A percentile compares a stretch with the other conserved stretches of the same genome.
Conservation (phyloP, 2,329 filamentous ascomycete species). For the Aureobasidium leucospermi region DNA sequence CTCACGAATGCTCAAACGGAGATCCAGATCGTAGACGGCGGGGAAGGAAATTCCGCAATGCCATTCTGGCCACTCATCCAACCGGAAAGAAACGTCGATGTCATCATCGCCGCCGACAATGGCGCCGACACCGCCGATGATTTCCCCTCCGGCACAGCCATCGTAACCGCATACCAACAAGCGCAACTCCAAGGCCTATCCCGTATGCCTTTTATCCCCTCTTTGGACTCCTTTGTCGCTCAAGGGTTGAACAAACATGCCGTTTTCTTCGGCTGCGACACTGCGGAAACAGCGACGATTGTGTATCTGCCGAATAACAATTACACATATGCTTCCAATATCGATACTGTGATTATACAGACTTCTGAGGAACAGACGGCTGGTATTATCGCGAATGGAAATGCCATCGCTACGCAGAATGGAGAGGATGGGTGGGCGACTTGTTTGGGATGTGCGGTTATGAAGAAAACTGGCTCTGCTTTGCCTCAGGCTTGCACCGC, state of each 20-base stretch:
- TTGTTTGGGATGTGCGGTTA: constrained; percentile 38
- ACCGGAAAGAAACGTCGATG: constrained; percentile 47
- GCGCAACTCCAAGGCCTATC: constrained; percentile 44
- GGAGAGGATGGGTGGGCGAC: constrained; percentile 29
- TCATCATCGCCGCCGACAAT: constrained; percentile 59
- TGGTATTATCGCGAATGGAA: constrained; percentile 36
- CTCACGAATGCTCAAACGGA: constrained; percentile 29
- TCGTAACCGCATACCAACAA: constrained; percentile 52
- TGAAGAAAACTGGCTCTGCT: constrained; percentile 26
- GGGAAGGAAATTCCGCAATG: constrained; percentile 44
- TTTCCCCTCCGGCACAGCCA: constrained; percentile 56
- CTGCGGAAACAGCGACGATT: constrained; percentile 25
- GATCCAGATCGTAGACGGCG: constrained; percentile 46
- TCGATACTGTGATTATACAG: constrained; percentile 27
- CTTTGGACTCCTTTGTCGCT: constrained; percentile 49
- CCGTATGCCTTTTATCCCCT: constrained; percentile 53
- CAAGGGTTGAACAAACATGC: constrained; percentile 53
- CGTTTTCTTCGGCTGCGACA: constrained; percentile 57
- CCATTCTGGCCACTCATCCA: constrained; percentile 48
- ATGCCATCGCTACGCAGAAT: constrained; percentile 32
- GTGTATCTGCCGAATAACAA: constrained; percentile 40
- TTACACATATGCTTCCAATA: constrained; percentile 30
- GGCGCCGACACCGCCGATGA: constrained; percentile 51
- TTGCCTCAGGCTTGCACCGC: constrained; percentile 30
- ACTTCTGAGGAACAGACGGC: constrained; percentile 31